Evolutionary conservation across 345 rosid species (phyloP), one percentile per base, ranked within the genome.

Genomic region (Syzygium jambos): DNA sequence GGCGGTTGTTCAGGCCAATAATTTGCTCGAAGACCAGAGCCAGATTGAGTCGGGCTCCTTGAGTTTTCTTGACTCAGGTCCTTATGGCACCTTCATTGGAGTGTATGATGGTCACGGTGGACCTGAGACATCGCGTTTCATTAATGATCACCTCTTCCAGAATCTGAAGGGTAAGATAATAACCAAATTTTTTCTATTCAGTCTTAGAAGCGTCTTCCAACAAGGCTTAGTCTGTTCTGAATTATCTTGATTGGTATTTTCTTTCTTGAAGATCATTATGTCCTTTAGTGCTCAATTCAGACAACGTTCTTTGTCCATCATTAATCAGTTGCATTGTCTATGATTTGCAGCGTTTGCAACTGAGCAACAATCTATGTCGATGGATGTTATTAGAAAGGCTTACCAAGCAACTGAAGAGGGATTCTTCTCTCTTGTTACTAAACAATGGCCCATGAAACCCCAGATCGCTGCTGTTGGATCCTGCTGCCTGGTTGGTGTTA

Each of bases 381-480:
- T 92, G 85, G 99, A 96, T 87, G 99, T 95, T 22, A 96, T 95
- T 89, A 88, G 91, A 80, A 95, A 96, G 89, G 98, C 99, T 57
- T 96, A 91, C 91, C 98, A 95, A 90, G 99, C 99, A 38, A 97
- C 99, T 0, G 99, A 97, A 90, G 99, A 97, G 53, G 99, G 99
- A 30, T 97, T 97, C 91, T 90, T 94, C 88, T 93, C 95, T 34
- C 88, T 95, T 84, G 99, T 97, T n/a, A 91, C 98, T 15, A 95
- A 93, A 90, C 99, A 96, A 89, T 97, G 99, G 99, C 97, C 98
- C 59, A 88, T 90, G 91, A 96, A 95, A 78, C 99, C 99, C 52
- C 98, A 92, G 92, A 97, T 97, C 90, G 99, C 99, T 49, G 99
- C 99, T 27, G 99, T 97, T 59, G 99, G 99, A 68, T 95, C 99